Conservation (phyloP, 1,284 basidiomycete species). For the Butyriboletus appendiculatus region DNA sequence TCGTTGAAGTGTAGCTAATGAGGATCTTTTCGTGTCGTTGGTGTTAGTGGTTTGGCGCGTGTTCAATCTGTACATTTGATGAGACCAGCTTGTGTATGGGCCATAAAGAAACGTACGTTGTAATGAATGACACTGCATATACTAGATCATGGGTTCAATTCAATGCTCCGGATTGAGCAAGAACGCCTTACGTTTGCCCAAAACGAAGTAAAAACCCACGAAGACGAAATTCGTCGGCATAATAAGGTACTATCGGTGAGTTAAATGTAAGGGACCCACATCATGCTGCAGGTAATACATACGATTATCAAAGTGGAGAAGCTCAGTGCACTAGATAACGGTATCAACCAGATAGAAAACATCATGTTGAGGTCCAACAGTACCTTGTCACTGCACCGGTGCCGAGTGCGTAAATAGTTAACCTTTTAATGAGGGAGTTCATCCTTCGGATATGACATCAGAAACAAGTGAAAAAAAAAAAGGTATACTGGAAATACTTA, state of each 20-base stretch:
- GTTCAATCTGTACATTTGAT: constrained; percentile 42
- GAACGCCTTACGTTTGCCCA: constrained; percentile 57
- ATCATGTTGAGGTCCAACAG: background rate
- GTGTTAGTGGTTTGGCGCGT: constrained; percentile 41
- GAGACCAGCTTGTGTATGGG: constrained; percentile 1
- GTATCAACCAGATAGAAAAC: constrained; percentile 4
- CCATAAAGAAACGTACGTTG: constrained; percentile 47
- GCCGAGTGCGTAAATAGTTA: constrained; percentile 50
- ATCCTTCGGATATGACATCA: constrained; percentile 40
- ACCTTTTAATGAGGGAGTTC: constrained; percentile 57
- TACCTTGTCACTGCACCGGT: constrained; percentile 62
- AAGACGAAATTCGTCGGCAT: constrained; percentile 60
- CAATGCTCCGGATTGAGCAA: background rate
- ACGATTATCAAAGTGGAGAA: constrained; percentile 58
- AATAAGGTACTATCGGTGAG: constrained; percentile 49
- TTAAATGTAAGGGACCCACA: background rate
- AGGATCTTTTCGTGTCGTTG: constrained; percentile 35
- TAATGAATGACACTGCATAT: constrained; percentile 67
- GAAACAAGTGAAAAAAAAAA: background rate
- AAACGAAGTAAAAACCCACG: constrained; percentile 57
- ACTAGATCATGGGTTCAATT: constrained; percentile 40
- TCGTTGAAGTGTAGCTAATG: constrained; percentile 1
- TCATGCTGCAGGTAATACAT: constrained; percentile 18
- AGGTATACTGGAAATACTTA: constrained; percentile 1
- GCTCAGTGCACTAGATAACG: constrained; percentile 51